phyloP scores from a whole-genome alignment of 495 filamentous ascomycete genomes.

The Pyrenopolyporus hunteri region DNA sequence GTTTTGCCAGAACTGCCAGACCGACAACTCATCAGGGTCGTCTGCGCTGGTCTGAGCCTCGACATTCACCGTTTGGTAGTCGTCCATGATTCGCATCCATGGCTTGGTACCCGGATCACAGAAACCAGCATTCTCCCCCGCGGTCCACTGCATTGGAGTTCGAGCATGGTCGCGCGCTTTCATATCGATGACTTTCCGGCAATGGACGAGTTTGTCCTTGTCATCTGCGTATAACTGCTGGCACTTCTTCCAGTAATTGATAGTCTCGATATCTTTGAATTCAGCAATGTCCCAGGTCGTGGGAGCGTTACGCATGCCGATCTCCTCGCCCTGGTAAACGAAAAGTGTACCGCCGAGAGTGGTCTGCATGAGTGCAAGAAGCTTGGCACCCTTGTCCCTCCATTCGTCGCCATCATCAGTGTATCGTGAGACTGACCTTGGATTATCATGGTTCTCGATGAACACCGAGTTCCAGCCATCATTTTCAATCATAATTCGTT shows the following conservation, averaged over 20 bases:
- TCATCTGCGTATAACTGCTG: slow-evolving; percentile 32
- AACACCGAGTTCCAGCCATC: slow-evolving; percentile 69
- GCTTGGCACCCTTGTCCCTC: slow-evolving; percentile 57
- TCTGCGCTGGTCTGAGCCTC: slow-evolving; percentile 41
- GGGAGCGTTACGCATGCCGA: slow-evolving; percentile 68
- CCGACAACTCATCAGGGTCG: slow-evolving; percentile 40
- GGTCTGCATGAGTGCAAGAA: slow-evolving; percentile 63
- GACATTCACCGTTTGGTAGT: slow-evolving; percentile 53
- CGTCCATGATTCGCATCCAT: slow-evolving; percentile 61
- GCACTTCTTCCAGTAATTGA: slow-evolving; percentile 63
- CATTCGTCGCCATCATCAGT: slow-evolving; percentile 50
- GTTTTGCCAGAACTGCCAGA: slow-evolving; percentile 56
- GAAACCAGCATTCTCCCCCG: slow-evolving; percentile 59
- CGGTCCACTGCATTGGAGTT: slow-evolving; percentile 68
- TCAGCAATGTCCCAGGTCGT: slow-evolving; percentile 63
- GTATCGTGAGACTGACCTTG: slow-evolving; percentile 64
- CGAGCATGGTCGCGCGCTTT: slow-evolving; percentile 67
- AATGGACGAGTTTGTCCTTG: slow-evolving; percentile 45
- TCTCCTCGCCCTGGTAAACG: slow-evolving; percentile 73
- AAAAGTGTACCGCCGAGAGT: slow-evolving; percentile 67
- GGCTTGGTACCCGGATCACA: slow-evolving; percentile 42
- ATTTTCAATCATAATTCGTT: slow-evolving; percentile 62
- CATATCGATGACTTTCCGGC: slow-evolving; percentile 49
- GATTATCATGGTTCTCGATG: slow-evolving; percentile 69
- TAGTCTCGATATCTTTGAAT: slow-evolving; percentile 68